Evolutionary conservation across 257 asterid genomes (phyloP), one percentile per base, ranked within the genome.

Genomic region (Solanum chaucha): DNA sequence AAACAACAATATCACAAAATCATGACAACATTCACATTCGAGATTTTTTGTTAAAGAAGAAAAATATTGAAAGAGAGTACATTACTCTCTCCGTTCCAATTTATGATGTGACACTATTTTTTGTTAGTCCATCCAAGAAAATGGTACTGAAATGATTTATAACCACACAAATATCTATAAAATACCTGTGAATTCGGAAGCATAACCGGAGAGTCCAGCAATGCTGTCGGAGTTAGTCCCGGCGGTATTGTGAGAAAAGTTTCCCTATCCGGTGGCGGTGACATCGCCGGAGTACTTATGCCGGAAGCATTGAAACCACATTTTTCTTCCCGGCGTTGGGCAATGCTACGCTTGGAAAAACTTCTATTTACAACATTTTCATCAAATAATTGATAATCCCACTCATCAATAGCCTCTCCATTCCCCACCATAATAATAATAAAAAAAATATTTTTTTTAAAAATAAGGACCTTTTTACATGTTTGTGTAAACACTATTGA

Each of bases 171-270:
- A 58, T 19, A 3, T 19, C 10, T 55, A 55, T 19, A 19, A 58
- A 55, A 19, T 80, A 94, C 98, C 96, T 93, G 95, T 51, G 90
- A 75, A 89, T 93, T 92, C 3, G 93, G 96, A 32, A 95, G 94
- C 98, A 94, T 90, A 89, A 92, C 82, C n/a, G 96, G 97, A 68
- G 98, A 94, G 61, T 91, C 97, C 1, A 95, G 93, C 91, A 94
- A 61, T 1, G 91, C 93, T 0, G 98, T 90, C 5, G 98, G 96
- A 87, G 96, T 93, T 19, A 94, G 72, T 10, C 96, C 96, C 2
- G 92, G 86, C 3, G 96, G 93, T 10, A 95, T 89, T 3, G 94
- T 94, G 85, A 95, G 89, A 88, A 22, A 90, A 10, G 92, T 84
- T 6, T 92, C 85, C 20, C 61, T 14, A 46, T 68, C 82, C 22